A percentile compares a stretch with the other conserved stretches of the same genome.
Conservation (phyloP, 1,139 yeast species). For the Yamadazyma sp. region DNA sequence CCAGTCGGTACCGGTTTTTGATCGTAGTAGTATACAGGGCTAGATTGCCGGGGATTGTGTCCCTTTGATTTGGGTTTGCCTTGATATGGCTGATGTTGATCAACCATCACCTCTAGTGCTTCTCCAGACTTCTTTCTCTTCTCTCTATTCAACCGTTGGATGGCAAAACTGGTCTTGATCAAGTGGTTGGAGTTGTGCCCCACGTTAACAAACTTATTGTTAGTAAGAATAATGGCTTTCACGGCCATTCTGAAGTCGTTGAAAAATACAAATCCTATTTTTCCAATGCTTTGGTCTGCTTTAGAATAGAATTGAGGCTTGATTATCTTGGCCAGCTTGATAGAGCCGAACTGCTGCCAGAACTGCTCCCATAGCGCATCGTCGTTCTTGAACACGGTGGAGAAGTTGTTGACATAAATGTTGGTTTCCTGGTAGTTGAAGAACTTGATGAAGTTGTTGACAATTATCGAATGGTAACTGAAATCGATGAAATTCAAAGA, state of each 20-base stretch:
- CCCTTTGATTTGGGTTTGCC: not conserved
- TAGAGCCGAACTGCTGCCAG: conserved; percentile 44
- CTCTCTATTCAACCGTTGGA: conserved; percentile 26
- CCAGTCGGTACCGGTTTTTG: conserved; percentile 2
- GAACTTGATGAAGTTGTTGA: conserved; percentile 12
- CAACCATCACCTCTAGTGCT: conserved; percentile 2
- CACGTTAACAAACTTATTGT: conserved; percentile 27
- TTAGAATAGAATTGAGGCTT: conserved; percentile 39
- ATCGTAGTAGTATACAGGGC: conserved; percentile 6
- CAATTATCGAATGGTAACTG: conserved; percentile 9
- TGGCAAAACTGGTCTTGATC: conserved; percentile 44
- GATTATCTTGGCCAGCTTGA: conserved; percentile 45
- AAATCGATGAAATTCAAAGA: conserved; percentile 6
- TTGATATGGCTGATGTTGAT: not conserved
- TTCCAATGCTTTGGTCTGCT: conserved; percentile 25
- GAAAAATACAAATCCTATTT: conserved; percentile 46
- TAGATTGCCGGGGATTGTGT: no score
- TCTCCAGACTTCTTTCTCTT: conserved; percentile 9
- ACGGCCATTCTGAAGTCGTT: conserved; percentile 38
- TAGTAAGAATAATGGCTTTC: conserved; percentile 39
- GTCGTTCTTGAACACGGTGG: conserved; percentile 40
- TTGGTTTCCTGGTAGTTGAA: conserved; percentile 57
- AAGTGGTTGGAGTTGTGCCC: conserved; percentile 23
- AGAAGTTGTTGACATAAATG: conserved; percentile 55
- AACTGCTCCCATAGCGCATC: conserved; percentile 39